Conservation (phyloP, 139 green algal genomes). For the Chlorella sp. region DNA sequence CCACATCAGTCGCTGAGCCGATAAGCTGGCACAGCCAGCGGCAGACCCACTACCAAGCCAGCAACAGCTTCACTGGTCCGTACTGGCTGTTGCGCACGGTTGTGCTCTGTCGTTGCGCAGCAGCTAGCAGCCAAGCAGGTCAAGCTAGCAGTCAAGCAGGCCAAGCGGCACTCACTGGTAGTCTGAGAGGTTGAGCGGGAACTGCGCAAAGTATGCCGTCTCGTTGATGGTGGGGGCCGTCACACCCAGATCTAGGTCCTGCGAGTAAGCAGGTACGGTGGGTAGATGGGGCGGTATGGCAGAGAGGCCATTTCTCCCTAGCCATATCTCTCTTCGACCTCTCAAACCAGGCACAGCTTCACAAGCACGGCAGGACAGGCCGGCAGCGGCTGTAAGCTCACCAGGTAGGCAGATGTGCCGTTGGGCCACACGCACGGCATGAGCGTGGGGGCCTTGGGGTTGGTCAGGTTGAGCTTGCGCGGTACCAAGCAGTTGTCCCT, state of each 20-base stretch:
- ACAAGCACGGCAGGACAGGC: not conserved
- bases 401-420: constrained; percentile 13
- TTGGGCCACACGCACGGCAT: constrained; percentile 12
- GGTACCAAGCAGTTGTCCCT: constrained; percentile 29
- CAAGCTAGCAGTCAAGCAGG: not conserved
- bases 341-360: not conserved
- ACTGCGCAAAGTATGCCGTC: constrained; percentile 19
- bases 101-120: too few species aligned
- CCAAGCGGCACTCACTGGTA: constrained; percentile 1
- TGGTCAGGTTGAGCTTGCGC: constrained; percentile 1
- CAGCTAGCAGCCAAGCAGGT: too few species aligned
- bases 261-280: not conserved
- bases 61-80: too few species aligned
- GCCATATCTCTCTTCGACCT: not conserved
- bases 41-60: too few species aligned
- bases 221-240: constrained; percentile 21
- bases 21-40: too few species aligned
- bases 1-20: too few species aligned
- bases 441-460: not conserved
- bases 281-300: not conserved
- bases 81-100: too few species aligned
- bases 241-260: not conserved
- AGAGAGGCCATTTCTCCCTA: not conserved
- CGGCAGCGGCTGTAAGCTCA: not conserved
- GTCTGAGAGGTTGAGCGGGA: constrained; percentile 15